Percentiles rank a stretch among this genome's conserved stretches.
phyloP scores from a whole-genome alignment of 2,329 filamentous ascomycete genomes.

The Biscogniauxia sp. region DNA sequence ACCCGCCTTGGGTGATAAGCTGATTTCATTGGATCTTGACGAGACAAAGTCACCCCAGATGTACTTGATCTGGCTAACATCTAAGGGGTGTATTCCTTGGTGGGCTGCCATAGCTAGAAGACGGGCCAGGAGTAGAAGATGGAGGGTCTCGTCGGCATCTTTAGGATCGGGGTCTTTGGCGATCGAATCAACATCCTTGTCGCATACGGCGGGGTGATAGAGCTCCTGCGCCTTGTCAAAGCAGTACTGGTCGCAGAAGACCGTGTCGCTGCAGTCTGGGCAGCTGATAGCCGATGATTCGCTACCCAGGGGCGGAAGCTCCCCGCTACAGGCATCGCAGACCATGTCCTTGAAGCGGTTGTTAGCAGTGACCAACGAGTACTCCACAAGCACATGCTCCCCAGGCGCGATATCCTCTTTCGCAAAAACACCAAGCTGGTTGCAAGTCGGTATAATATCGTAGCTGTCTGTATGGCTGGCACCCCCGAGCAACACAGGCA shows the following conservation, averaged over 20 bases:
- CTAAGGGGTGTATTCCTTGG: constrained; percentile 59
- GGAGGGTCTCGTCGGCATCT: constrained; percentile 60
- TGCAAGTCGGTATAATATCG: constrained; percentile 56
- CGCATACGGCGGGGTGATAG: constrained; percentile 65
- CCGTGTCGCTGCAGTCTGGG: constrained; percentile 61
- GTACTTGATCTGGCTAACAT: constrained; percentile 63
- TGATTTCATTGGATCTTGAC: constrained; percentile 50
- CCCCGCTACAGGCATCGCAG: constrained; percentile 84
- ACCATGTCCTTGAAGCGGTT: constrained; percentile 82
- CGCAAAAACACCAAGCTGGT: constrained; percentile 88
- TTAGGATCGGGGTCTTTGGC: constrained; percentile 61
- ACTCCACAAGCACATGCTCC: constrained; percentile 76
- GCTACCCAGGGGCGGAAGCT: constrained; percentile 59
- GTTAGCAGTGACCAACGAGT: constrained; percentile 83
- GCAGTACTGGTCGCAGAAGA: constrained; percentile 63
- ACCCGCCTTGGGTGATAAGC: constrained; percentile 50
- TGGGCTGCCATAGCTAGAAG: constrained; percentile 62
- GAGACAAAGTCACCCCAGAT: constrained; percentile 68
- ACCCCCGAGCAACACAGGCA: constrained; percentile 67
- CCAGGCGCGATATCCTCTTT: constrained; percentile 75
- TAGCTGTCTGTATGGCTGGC: constrained; percentile 49
- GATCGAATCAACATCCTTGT: constrained; percentile 63
- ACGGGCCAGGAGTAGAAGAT: constrained; percentile 61
- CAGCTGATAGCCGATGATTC: constrained; percentile 52
- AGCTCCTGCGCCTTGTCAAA: constrained; percentile 54